phyloP scores from a whole-genome alignment of 2,329 filamentous ascomycete genomes.

The Arthrobotrys iridis region DNA sequence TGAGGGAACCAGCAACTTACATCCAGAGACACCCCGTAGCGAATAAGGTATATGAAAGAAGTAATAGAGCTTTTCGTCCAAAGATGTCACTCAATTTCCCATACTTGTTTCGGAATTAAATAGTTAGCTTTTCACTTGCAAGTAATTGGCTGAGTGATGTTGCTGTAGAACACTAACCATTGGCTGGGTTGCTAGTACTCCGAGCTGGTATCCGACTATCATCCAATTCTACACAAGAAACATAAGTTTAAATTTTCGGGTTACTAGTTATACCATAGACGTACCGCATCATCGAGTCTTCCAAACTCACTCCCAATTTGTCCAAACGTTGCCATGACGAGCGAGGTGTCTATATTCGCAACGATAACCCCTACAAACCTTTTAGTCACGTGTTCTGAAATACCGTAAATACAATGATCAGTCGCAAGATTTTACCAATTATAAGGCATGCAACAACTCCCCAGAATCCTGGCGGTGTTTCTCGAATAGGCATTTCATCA shows the following conservation, averaged over 20 bases:
- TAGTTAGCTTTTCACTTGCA: conserved; percentile 70
- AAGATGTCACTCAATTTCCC: conserved; percentile 78
- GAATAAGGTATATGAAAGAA: conserved; percentile 73
- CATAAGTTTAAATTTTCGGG: background rate
- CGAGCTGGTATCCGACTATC: conserved; percentile 49
- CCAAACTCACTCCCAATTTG: conserved; percentile 71
- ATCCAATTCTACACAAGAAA: conserved; percentile 44
- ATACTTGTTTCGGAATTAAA: conserved; percentile 78
- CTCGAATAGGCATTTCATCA: background rate
- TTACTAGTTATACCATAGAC: background rate
- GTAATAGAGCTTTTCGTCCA: conserved; percentile 72
- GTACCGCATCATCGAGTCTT: conserved; percentile 38
- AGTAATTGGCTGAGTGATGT: background rate
- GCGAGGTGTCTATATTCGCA: conserved; percentile 71
- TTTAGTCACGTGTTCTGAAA: background rate
- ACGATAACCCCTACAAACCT: conserved; percentile 70
- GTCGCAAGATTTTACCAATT: conserved; percentile 18
- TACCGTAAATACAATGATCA: background rate
- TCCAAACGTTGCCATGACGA: conserved; percentile 73
- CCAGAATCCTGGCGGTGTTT: conserved; percentile 42
- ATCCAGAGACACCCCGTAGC: conserved; percentile 70
- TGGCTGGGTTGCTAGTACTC: conserved; percentile 35
- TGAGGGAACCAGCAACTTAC: conserved; percentile 2
- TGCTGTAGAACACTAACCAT: conserved; percentile 25
- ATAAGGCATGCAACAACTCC: conserved; percentile 43